Evolutionary conservation across 331 rosid species (phyloP), one percentile per base, ranked within the genome.

Genomic region (Prunus yedoensis): DNA sequence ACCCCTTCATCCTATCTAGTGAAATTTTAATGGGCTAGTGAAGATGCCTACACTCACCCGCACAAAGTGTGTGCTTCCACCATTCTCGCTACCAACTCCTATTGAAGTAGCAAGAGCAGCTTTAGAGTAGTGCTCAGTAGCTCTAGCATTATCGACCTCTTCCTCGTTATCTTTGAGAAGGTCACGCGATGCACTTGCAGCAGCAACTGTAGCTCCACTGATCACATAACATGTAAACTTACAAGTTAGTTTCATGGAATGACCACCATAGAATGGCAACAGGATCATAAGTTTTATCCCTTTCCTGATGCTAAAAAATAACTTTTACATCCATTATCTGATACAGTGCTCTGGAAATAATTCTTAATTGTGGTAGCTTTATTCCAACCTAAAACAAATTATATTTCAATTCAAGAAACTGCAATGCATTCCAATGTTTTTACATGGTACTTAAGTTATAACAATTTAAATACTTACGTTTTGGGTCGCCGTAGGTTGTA

Each of bases 401-500:
- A 60, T 16, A 27, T 25, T 14, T 60, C 66, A 12, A 60, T 16
- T 62, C 32, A 58, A 43, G 43, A 72, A 73, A 45, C 56, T 12
- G 23, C 15, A 7, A 11, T 4, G 4, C 16, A 66, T 66, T 66
- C 32, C 35, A 23, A 45, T 17, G 25, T 63, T 63, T 25, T 17
- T 62, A 8, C 47, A 30, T 16, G 14, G 68, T 30, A 62, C 20
- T 68, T 5, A 45, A 77, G 66, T 54, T 69, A 41, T 18, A 65
- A 66, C 67, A 21, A 21, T 51, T 32, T 21, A 20, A 18, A 50
- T 16, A 76, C 88, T 85, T 59, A 90, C 99, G 11, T 82, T 85
- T 82, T 94, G 16, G 88, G 81, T 71, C 91, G 88, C 74, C 97
- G 89, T 70, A 94, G 86, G 87, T 92, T 94, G 82, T 94, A 94